These are phyloP conservation scores for Pachysolen tannophilus DNA, from an alignment of 805 yeast species.

Conservation along the genomic window DNA sequence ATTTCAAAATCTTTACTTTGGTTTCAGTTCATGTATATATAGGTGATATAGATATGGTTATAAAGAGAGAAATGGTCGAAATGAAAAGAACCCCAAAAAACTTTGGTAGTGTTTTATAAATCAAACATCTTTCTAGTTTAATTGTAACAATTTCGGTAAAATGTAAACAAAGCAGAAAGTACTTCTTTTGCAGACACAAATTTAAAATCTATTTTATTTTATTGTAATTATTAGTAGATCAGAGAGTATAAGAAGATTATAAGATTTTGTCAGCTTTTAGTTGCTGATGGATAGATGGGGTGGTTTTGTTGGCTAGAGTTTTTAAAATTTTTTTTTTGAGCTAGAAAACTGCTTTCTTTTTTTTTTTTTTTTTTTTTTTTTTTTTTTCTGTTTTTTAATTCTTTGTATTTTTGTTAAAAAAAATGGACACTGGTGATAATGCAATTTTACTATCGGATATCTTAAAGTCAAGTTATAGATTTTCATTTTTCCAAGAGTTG, in stretches of 20 bases:
- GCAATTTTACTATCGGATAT: conserved; percentile 10
- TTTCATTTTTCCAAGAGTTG: conserved; percentile 11
- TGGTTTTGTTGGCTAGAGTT: conserved; percentile 12
- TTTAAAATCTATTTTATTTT: not conserved
- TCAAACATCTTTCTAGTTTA: not conserved
- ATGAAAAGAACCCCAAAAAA: conserved; percentile 3
- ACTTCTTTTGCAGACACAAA: too few species aligned
- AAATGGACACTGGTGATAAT: not conserved
- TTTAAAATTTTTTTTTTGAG: too few species aligned
- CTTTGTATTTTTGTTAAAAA: too few species aligned
- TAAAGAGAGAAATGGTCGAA: conserved; percentile 1
- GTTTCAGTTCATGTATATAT: too few species aligned
- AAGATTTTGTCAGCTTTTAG: too few species aligned
- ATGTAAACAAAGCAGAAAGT: conserved; percentile 5
- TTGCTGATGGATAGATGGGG: too few species aligned
- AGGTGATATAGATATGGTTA: too few species aligned
- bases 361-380: not conserved
- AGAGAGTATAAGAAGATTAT: conserved; percentile 9
- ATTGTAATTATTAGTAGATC: not conserved
- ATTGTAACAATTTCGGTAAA: conserved; percentile 1
- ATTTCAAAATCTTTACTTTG: too few species aligned
- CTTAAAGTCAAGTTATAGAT: conserved; percentile 7
- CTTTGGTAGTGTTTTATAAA: not conserved
- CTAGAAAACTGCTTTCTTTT: conserved; percentile 14
- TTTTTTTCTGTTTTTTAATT: too few species aligned